Conservation (phyloP, 2,329 filamentous ascomycete genomes). For the Sphaerulina vaccinii region DNA sequence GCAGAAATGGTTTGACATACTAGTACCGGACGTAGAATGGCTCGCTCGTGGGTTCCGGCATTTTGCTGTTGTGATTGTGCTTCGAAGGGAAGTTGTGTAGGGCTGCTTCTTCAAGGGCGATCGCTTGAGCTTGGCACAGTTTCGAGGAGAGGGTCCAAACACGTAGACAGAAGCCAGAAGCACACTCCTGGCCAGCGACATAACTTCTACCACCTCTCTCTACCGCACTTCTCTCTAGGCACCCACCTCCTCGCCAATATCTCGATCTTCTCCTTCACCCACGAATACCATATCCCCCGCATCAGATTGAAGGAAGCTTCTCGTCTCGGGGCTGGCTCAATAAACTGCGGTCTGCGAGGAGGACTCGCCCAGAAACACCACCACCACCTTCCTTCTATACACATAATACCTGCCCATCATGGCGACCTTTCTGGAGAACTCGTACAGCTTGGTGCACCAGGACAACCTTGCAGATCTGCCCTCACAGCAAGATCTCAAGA, state of each 20-base stretch:
- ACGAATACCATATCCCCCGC: too few relatives aligned
- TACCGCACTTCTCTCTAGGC: too few relatives aligned
- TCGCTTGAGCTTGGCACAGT: too few relatives aligned
- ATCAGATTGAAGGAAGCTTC: too few relatives aligned
- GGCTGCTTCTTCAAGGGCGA: not conserved
- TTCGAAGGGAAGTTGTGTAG: not conserved
- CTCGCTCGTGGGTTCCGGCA: constrained; percentile 62
- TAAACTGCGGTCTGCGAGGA: constrained; percentile 31
- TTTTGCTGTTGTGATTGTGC: constrained; percentile 42
- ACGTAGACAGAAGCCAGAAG: too few relatives aligned
- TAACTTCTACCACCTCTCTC: too few relatives aligned
- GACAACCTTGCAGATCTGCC: constrained; percentile 96
- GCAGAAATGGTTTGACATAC: constrained; percentile 59
- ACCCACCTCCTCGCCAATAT: too few relatives aligned
- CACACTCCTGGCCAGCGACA: too few relatives aligned
- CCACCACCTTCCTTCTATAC: not conserved
- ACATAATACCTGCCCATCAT: constrained; percentile 56
- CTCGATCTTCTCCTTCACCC: too few relatives aligned
- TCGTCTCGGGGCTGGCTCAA: constrained; percentile 29
- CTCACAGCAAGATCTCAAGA: constrained; percentile 84
- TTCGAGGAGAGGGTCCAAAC: too few relatives aligned
- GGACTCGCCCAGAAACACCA: constrained; percentile 23
- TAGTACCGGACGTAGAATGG: constrained; percentile 97
- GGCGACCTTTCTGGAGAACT: constrained; percentile 90
- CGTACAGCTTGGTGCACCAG: constrained; percentile 96